A percentile compares a stretch with the other conserved stretches of the same genome.
phyloP scores from a whole-genome alignment of 176 grass and related monocot genomes.

The Areca catechu region DNA sequence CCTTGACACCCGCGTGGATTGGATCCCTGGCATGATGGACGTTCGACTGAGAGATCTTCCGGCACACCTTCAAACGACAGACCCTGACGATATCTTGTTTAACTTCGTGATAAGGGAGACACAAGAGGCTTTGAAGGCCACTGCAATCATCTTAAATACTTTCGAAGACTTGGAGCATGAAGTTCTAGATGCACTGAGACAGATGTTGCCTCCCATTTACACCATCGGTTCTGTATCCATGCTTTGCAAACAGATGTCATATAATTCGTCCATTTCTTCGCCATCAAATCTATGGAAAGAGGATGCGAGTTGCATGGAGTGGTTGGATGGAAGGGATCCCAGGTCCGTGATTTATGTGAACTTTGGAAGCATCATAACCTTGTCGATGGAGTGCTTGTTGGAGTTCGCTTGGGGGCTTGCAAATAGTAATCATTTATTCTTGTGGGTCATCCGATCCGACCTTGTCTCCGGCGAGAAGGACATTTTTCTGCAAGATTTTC shows the following conservation, averaged over 20 bases:
- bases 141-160: constrained; percentile 39
- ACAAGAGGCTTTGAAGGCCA: background rate
- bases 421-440: no score
- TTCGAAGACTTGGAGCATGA: constrained; percentile 32
- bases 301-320: no score
- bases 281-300: no score
- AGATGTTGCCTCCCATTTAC: background rate
- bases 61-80: constrained; percentile 25
- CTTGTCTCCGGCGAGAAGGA: constrained; percentile 5
- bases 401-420: no score
- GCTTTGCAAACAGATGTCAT: no score
- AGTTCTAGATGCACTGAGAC: constrained; percentile 22
- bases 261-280: no score
- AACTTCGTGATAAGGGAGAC: constrained; percentile 10
- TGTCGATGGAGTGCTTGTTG: no score
- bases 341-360: no score
- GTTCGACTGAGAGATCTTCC: constrained; percentile 36
- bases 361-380: no score
- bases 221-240: no score
- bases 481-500: background rate
- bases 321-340: no score
- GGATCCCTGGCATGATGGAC: constrained; percentile 31
- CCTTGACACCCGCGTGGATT: constrained; percentile 31
- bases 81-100: constrained; percentile 18
- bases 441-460: background rate